Conservation (phyloP, 1,284 basidiomycete genomes). For the Hemileia vastatrix region DNA sequence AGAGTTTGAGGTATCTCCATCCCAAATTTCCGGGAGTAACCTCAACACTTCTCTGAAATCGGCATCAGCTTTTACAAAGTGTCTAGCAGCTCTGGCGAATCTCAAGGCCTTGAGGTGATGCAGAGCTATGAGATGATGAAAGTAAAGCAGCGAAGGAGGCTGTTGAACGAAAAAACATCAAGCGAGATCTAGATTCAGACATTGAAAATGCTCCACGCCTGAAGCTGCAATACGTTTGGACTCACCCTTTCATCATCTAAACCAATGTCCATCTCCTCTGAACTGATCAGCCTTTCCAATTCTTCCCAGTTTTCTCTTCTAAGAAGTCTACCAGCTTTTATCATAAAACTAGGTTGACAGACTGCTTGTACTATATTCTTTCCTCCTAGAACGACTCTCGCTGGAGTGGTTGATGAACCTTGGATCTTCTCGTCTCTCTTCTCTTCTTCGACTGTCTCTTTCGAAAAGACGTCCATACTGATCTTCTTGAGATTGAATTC, state of each 20-base stretch:
- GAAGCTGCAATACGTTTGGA: too few relatives aligned
- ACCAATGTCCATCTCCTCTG: too few relatives aligned
- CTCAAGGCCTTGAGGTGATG: not conserved
- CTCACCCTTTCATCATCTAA: too few relatives aligned
- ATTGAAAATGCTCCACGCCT: too few relatives aligned
- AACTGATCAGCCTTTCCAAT: too few relatives aligned
- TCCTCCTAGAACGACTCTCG: slow-evolving; percentile 10
- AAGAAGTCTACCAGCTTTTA: slow-evolving; percentile 7
- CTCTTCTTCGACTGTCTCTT: not conserved
- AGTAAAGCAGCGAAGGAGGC: not conserved
- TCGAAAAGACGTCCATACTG: not conserved
- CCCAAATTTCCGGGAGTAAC: not conserved
- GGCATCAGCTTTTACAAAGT: not conserved
- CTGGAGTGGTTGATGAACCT: not conserved
- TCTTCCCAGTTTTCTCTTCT: not conserved
- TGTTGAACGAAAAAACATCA: not conserved
- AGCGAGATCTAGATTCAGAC: too few relatives aligned
- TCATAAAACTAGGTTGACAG: not conserved
- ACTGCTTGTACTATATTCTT: slow-evolving; percentile 24
- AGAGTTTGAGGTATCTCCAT: not conserved
- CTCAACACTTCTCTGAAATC: not conserved
- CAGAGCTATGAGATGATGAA: not conserved
- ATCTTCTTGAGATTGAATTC: not conserved
- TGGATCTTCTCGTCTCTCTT: not conserved
- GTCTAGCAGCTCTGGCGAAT: not conserved